These are phyloP conservation scores for Zoysia pacifica DNA, from an alignment of 176 grass and related monocot genomes.

Conservation along the genomic window DNA sequence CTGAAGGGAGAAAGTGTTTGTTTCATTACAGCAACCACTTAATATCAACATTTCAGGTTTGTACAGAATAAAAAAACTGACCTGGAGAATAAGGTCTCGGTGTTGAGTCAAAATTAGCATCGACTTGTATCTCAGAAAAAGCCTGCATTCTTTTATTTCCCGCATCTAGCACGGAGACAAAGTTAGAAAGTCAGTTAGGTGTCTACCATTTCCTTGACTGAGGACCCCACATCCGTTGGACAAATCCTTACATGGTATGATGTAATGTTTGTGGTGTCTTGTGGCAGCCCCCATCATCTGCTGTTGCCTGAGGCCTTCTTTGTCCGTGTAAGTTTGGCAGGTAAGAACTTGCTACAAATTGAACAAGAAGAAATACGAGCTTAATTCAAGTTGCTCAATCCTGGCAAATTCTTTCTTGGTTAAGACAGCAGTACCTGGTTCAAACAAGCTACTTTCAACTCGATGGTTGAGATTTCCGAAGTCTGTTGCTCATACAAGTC, in stretches of 20 bases:
- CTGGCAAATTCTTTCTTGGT: neutral
- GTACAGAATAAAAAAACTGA: constrained; percentile 37
- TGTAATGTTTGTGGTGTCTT: constrained; percentile 91
- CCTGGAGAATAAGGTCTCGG: constrained; percentile 71
- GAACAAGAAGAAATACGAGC: constrained; percentile 33
- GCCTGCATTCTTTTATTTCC: constrained; percentile 54
- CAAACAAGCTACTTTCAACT: constrained; percentile 76
- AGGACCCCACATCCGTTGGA: constrained; percentile 21
- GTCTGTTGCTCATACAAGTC: constrained; percentile 85
- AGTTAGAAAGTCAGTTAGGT: constrained; percentile 17
- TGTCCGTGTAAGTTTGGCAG: constrained; percentile 90
- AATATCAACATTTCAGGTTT: constrained; percentile 28
- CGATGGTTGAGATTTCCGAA: constrained; percentile 64
- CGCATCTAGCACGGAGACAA: constrained; percentile 47
- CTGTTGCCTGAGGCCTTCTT: constrained; percentile 91
- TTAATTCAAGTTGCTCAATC: neutral
- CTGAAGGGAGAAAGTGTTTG: constrained; percentile 37
- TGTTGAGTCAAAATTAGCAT: constrained; percentile 50
- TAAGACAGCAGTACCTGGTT: constrained; percentile 65
- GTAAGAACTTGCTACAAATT: constrained; percentile 66
- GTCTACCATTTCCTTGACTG: constrained; percentile 10
- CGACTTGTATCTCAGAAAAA: constrained; percentile 51
- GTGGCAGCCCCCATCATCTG: constrained; percentile 50
- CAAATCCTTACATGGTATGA: constrained; percentile 66
- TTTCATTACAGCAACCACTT: neutral